Base-by-base conservation (phyloP, 257 asterid genomes). In the Coffea canephora region DNA sequence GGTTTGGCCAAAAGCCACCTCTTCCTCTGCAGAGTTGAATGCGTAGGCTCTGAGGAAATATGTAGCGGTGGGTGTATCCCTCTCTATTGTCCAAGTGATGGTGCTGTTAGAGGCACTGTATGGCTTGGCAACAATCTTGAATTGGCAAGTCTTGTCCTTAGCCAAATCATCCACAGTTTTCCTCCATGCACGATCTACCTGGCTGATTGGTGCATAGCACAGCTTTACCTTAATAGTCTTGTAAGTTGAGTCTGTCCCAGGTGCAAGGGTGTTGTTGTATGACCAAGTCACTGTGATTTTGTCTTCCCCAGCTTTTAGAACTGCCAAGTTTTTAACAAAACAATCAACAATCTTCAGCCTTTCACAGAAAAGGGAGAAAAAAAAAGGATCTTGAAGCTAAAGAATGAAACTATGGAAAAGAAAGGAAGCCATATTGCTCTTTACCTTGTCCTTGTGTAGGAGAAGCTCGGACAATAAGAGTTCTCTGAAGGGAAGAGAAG, bases 161-260 rank as follows among this genome's bases (percentile, higher is more conserved):
- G 49, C 21, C 16, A 94, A 48, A 27, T 85, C 23, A 66, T 91
- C 93, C 31, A 21, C 88, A 0, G 97, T 88, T 39, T 88, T 93
- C 45, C 98, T 87, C 97, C 97, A 94, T 0, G 81, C 89, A 1
- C 98, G 85, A 27, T 94, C 98, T 54, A 52, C 73, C 72, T 94
- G 98, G 89, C 98, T 94, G 1, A 85, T 36, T 3, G 92, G 97
- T 0, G 97, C 91, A 64, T 90, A 93, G 85, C 98, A 91, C 2
- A 93, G 91, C 82, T 85, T 79, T 62, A 88, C 45, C 27, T 88
- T 69, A 39, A 89, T 89, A 0, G 82, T 85, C 75, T 78, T 86
- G 80, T 94, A 93, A 14, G 55, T 8, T 25, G 94, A 83, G 36
- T 89, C 96, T 54, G 82, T 77, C 4, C 87, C 87, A 0, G 83